Base-by-base conservation (phyloP, 2,329 filamentous ascomycete genomes). In the Trichoderma koningii region DNA sequence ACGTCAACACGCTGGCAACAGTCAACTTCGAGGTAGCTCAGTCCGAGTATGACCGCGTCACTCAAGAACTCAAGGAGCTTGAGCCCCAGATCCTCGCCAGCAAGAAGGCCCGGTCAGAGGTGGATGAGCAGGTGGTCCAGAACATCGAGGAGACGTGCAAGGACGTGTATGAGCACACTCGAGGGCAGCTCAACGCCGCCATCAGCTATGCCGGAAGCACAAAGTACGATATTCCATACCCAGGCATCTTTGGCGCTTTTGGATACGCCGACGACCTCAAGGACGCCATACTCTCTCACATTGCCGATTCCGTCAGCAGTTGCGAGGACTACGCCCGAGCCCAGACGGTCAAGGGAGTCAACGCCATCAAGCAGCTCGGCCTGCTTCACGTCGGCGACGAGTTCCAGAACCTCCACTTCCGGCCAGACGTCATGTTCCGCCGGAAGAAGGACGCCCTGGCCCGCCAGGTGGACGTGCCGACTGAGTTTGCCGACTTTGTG, bases 201-300 rank as follows among this genome's bases (percentile, higher is more conserved):
- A 97, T 99, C 68, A 77, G 84, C 5, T 87, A 87, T 66, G 89
- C 93, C 17, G 92, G 91, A 7, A 89, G 92, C 64, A 87, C 65
- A 30, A 56, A 94, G 71, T 87, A 96, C 42, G 90, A 92, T 48
- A 89, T 99, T 17, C 84, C 88, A 17, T 99, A 99, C 72, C 92
- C 91, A 2, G 95, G 95, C 30, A 76, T 98, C 5, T 88, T 96
- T 69, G 87, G 85, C 47, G 92, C 90, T 2, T 97, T 96, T 79
- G 86, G 93, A 69, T 99, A 96, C 74, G 95, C 95, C 3, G 95
- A 99, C 69, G 92, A 96, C 67, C 82, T 98, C 68, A 96, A 96
- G 76, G 84, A 89, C 68, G 93, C 93, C 4, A 98, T 99, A 89
- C 83, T 99, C 15, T 88, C 93, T 23, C 89, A 93, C 71, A 93